Conservation (phyloP, 306 rosid species). For the Sindora glabra region DNA sequence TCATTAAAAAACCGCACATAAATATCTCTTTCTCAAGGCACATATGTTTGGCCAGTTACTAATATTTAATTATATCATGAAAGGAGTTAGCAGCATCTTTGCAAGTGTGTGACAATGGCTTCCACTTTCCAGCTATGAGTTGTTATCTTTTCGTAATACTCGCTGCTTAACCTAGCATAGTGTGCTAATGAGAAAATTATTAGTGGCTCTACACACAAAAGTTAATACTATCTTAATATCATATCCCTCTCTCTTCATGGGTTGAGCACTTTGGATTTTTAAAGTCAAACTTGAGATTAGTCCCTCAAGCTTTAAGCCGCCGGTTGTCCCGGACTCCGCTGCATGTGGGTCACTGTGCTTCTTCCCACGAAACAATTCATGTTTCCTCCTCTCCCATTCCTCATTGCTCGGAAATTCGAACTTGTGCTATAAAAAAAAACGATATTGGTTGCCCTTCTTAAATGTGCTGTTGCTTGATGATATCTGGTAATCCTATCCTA, state of each 20-base stretch:
- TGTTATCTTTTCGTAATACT: slow-evolving; percentile 15
- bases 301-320: neutral
- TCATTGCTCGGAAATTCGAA: neutral
- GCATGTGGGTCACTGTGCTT: slow-evolving; percentile 13
- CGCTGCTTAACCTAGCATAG: neutral
- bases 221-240: neutral
- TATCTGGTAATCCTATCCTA: no score
- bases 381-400: neutral
- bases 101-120: neutral
- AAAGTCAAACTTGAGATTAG: slow-evolving; percentile 6
- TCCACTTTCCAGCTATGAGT: neutral
- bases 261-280: neutral
- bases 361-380: neutral
- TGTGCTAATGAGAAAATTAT: neutral
- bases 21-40: no score
- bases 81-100: no score
- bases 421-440: no score
- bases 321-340: slow-evolving; percentile 4
- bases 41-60: no score
- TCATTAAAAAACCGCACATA: no score
- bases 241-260: neutral
- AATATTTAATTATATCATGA: no score
- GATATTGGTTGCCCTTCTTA: no score
- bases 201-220: neutral
- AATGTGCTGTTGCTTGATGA: no score